Conservation (phyloP, 139 green algal species). For the Tetradesmus obliquus region DNA sequence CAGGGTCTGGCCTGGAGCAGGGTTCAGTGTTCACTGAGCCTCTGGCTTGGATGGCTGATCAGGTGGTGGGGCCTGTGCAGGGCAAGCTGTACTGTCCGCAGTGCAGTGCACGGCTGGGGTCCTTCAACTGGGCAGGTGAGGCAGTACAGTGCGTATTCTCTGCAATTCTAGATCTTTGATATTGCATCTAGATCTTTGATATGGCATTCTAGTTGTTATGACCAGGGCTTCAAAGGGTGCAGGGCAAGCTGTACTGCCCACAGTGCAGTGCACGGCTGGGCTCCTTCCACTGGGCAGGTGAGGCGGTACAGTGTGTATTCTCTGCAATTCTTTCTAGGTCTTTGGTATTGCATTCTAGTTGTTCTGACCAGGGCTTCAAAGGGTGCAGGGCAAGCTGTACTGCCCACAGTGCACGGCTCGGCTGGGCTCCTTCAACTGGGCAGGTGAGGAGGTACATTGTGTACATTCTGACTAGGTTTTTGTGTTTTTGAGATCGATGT, state of each 20-base stretch:
- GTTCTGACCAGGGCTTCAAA: constrained; percentile 44
- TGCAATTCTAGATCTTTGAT: constrained; percentile 74
- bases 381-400: constrained; percentile 87
- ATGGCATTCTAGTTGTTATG: too few species aligned
- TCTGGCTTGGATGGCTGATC: constrained; percentile 84
- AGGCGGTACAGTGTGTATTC: background rate
- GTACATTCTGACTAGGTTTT: constrained; percentile 34
- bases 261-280: constrained; percentile 75
- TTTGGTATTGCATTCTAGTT: too few species aligned
- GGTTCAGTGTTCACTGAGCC: constrained; percentile 84
- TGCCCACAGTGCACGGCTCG: constrained; percentile 77
- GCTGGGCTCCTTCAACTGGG: constrained; percentile 90
- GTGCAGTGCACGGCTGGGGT: constrained; percentile 77
- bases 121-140: constrained; percentile 90
- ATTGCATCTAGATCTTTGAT: constrained; percentile 43
- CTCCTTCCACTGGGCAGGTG: constrained; percentile 90
- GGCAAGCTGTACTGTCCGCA: constrained; percentile 92
- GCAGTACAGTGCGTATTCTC: too few species aligned
- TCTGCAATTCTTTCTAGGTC: too few species aligned
- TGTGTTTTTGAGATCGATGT: constrained; percentile 76
- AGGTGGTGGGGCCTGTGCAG: constrained; percentile 64
- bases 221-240: constrained; percentile 54
- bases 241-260: constrained; percentile 92
- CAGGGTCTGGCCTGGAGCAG: constrained; percentile 1
- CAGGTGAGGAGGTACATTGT: constrained; percentile 58